Base-by-base conservation (phyloP, 495 filamentous ascomycete species). In the Aspergillus incahuasiensis region DNA sequence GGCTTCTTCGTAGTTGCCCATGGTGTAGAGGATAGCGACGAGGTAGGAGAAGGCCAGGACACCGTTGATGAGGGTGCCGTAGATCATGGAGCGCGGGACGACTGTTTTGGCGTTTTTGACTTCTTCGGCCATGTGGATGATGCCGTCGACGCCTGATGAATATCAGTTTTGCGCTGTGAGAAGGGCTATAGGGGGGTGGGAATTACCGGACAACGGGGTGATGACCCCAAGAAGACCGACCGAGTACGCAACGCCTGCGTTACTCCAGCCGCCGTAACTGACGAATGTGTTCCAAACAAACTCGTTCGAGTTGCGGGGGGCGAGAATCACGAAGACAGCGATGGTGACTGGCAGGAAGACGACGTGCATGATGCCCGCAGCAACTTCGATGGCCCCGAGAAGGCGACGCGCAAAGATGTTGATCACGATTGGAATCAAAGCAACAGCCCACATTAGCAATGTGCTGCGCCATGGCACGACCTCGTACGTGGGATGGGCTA, bases 321-420 rank as follows among this genome's bases (percentile, higher is more conserved):
- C 75, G 30, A 81, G 63, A 15, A 72, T 58, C 6, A 77, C 63
- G 6, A 81, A 53, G 2, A 74, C 62, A 4, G 79, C 63, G 20
- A 82, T 60, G 48, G 73, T 72, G 9, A 72, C 70, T 7, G 77
- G 68, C 34, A 79, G 73, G 57, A 75, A 71, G 30, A 76, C 62
- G n/a, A 81, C 59, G 57, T 82, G 79, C 52, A 76, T 69, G 49
- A 81, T 68, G 18, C 74, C 68, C 16, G 63, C 73, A 30, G 78
- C 64, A 19, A 76, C 64, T 55, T 83, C 79, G 34, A 85, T 62
- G 9, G 66, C 59, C 15, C 74, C 68, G n/a, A 83, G 69, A 24
- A 77, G 50, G 19, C 70, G 63, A 9, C 69, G 68, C 22, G 68
- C 64, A 47, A 68, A 72, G 12, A 74, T 64, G 55, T 82, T 82